Conservation (phyloP, 164 flowering plant genomes). For the Taxillus chinensis region DNA sequence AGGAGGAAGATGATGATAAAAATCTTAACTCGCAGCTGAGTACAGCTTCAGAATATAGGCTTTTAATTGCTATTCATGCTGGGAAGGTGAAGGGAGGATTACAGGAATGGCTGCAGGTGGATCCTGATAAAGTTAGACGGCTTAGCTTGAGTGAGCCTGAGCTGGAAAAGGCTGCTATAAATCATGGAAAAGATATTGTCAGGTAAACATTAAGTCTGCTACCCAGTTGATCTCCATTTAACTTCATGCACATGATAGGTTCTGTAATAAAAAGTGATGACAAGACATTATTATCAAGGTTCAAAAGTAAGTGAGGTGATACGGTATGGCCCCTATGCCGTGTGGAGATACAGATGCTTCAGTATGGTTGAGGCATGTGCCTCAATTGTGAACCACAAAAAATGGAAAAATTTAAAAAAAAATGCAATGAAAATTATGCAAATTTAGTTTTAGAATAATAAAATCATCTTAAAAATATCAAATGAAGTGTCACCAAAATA, state of each 20-base stretch:
- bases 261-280: too few species aligned
- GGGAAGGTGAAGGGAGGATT: conserved; percentile 69
- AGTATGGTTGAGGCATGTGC: too few species aligned
- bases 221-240: background rate
- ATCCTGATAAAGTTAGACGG: conserved; percentile 64
- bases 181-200: conserved; percentile 43
- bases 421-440: too few species aligned
- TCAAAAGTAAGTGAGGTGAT: too few species aligned
- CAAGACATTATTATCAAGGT: too few species aligned
- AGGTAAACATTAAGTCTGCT: conserved; percentile 26
- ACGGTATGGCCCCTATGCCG: too few species aligned
- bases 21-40: conserved; percentile 18
- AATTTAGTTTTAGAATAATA: too few species aligned
- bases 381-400: too few species aligned
- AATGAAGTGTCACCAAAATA: too few species aligned
- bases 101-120: conserved; percentile 38
- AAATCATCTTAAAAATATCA: too few species aligned
- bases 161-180: conserved; percentile 47
- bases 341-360: too few species aligned
- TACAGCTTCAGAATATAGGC: conserved; percentile 45
- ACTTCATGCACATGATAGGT: background rate
- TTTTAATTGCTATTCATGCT: conserved; percentile 64
- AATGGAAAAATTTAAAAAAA: too few species aligned
- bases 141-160: conserved; percentile 70
- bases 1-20: conserved; percentile 34